Evolutionary conservation across 2,329 filamentous ascomycete genomes (phyloP).

Genomic region (Pyrenophora graminea): DNA sequence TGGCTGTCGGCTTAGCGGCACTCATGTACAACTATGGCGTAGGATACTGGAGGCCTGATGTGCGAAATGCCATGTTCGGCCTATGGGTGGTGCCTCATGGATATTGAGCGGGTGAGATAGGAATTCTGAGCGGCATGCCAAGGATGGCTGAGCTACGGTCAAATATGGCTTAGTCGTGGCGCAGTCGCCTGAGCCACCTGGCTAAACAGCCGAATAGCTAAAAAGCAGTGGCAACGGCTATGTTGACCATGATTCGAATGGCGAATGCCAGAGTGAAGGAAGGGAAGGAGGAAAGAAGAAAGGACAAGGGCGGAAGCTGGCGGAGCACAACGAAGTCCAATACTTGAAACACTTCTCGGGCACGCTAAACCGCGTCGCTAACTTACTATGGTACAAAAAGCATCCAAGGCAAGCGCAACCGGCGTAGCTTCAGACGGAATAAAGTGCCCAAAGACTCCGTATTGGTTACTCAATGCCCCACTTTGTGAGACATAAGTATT

Average conservation of each 20-base stretch:
- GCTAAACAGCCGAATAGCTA: not conserved
- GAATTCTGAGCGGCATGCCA: conserved; percentile 9
- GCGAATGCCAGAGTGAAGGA: too few relatives aligned
- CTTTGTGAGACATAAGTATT: conserved; percentile 13
- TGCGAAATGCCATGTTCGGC: not conserved
- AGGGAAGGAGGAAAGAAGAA: not conserved
- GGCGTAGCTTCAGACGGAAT: conserved; percentile 18
- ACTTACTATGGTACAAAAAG: not conserved
- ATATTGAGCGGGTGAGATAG: conserved; percentile 2
- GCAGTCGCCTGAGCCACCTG: conserved; percentile 3
- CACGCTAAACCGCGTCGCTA: too few relatives aligned
- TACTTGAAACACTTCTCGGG: too few relatives aligned
- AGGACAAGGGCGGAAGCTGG: not conserved
- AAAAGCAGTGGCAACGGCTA: conserved; percentile 1
- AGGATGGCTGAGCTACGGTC: conserved; percentile 5
- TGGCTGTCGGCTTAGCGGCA: conserved; percentile 15
- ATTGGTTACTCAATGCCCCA: conserved; percentile 22
- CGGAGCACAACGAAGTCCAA: not conserved
- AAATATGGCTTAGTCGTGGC: conserved; percentile 8
- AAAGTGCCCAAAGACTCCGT: conserved; percentile 20
- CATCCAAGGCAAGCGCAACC: conserved; percentile 17
- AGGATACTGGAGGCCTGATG: conserved; percentile 19
- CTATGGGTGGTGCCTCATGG: not conserved
- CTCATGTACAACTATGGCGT: conserved; percentile 9
- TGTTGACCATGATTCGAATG: not conserved